These are phyloP conservation scores for Tolypocladium guangdongense DNA, from an alignment of 2,329 filamentous ascomycete genomes.

Conservation along the genomic window DNA sequence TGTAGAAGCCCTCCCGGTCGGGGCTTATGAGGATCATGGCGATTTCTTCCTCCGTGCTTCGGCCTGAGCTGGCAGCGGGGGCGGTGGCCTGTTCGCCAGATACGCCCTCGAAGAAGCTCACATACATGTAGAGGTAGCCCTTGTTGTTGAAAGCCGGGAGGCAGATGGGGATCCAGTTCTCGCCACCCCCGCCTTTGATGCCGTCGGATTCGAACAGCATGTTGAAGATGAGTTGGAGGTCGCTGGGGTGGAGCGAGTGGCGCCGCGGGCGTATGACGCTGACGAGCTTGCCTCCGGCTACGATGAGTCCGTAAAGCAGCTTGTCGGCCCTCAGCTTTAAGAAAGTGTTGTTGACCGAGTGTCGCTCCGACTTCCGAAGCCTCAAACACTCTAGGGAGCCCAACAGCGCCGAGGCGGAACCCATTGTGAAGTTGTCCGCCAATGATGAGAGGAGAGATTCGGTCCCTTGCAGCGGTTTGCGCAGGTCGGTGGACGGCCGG, in stretches of 20 bases:
- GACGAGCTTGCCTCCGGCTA: conserved; percentile 84
- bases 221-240: conserved; percentile 94
- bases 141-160: conserved; percentile 94
- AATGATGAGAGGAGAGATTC: conserved; percentile 84
- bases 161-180: conserved; percentile 96
- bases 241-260: conserved; percentile 89
- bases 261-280: conserved; percentile 91
- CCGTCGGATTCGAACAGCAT: conserved; percentile 96
- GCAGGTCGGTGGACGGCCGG: conserved; percentile 86
- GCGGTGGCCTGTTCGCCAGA: conserved; percentile 29
- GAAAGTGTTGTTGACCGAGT: conserved; percentile 77
- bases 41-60: conserved; percentile 63
- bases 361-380: conserved; percentile 76
- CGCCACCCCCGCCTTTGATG: conserved; percentile 79
- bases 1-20: conserved; percentile 88
- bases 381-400: conserved; percentile 90
- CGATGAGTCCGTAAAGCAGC: conserved; percentile 84
- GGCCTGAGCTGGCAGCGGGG: conserved; percentile 44
- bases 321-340: conserved; percentile 67
- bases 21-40: conserved; percentile 88
- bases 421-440: conserved; percentile 87
- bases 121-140: conserved; percentile 98
- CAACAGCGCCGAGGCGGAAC: conserved; percentile 79
- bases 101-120: conserved; percentile 72
- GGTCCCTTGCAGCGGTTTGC: conserved; percentile 81